A percentile compares a stretch with the other conserved stretches of the same genome.
phyloP scores from a whole-genome alignment of 495 filamentous ascomycete genomes.

The Astrothelium macrocarpum region DNA sequence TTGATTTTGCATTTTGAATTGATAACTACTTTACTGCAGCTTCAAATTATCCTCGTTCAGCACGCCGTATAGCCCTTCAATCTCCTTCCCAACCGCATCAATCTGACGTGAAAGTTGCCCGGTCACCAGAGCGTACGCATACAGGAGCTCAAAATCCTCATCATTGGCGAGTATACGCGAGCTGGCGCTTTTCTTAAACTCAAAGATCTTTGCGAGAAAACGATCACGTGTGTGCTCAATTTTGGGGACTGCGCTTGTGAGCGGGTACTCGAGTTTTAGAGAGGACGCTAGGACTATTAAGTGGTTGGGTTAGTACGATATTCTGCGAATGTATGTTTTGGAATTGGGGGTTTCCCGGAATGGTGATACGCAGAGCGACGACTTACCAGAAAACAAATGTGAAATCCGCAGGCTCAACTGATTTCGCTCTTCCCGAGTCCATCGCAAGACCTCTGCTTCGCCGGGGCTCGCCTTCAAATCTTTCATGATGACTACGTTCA shows the following conservation, averaged over 20 bases:
- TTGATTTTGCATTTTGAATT: background rate
- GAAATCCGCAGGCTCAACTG: constrained; percentile 78
- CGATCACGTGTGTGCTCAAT: constrained; percentile 70
- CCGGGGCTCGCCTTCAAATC: constrained; percentile 65
- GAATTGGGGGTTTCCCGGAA: too few species aligned
- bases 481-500: constrained; percentile 85
- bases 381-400: constrained; percentile 74
- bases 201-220: constrained; percentile 80
- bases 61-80: constrained; percentile 65
- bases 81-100: constrained; percentile 53
- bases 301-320: constrained; percentile 15
- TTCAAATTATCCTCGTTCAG: constrained; percentile 64
- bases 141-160: constrained; percentile 60
- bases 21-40: constrained; percentile 40
- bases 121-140: constrained; percentile 64
- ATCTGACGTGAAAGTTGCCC: constrained; percentile 63
- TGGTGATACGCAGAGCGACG: background rate
- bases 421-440: constrained; percentile 68
- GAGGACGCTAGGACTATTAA: constrained; percentile 71
- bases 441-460: constrained; percentile 66
- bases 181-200: constrained; percentile 65
- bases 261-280: constrained; percentile 84
- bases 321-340: background rate
- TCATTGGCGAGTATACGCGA: constrained; percentile 44
- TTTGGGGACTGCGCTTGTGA: constrained; percentile 78